Evolutionary conservation across 2,329 filamentous ascomycete genomes (phyloP), one percentile per base, ranked within the genome.

Genomic region (Alternaria conjuncta): DNA sequence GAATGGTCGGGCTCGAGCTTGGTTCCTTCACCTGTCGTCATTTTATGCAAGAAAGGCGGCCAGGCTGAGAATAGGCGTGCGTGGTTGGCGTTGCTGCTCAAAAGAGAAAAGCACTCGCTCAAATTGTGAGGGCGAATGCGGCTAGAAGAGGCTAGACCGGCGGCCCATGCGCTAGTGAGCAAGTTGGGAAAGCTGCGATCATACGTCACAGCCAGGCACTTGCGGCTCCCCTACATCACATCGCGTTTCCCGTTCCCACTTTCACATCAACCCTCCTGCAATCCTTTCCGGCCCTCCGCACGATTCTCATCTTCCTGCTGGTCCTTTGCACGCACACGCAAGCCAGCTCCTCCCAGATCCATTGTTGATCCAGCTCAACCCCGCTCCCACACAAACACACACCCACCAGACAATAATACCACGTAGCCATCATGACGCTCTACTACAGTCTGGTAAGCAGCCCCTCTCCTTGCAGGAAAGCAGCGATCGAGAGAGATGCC

Each of bases 401-500:
- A 36, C 36, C 18, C 36, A 41, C 36, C 36, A 63, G 63, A 65
- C 61, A 65, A 71, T 59, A 68, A 64, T 71, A 73, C 64, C 71
- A 79, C 67, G 70, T 72, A 75, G 80, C 78, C 82, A 87, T 74
- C 70, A 90, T 90, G 88, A 90, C 88, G 77, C 87, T 90, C 77
- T 90, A 90, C 82, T 90, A 89, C 84, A 89, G 86, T 75, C 83
- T 90, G 64, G 88, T 89, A 85, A 78, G 87, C 84, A 41, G 36
- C 36, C 36, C 36, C 36, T 18, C 36, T 18, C 36, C 15, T 41
- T 41, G 36, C n/a, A 41, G 15, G 36, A 41, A 11, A 41, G 36
- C 36, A 41, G 36, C 36, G 15, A 3, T 41, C n/a, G 36, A 41
- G 36, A 41, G 36, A 41, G 15, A 41, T 41, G n/a, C n/a, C 36